These are phyloP conservation scores for Trichosporon inkin DNA, from an alignment of 1,284 basidiomycete species.

Conservation along the genomic window DNA sequence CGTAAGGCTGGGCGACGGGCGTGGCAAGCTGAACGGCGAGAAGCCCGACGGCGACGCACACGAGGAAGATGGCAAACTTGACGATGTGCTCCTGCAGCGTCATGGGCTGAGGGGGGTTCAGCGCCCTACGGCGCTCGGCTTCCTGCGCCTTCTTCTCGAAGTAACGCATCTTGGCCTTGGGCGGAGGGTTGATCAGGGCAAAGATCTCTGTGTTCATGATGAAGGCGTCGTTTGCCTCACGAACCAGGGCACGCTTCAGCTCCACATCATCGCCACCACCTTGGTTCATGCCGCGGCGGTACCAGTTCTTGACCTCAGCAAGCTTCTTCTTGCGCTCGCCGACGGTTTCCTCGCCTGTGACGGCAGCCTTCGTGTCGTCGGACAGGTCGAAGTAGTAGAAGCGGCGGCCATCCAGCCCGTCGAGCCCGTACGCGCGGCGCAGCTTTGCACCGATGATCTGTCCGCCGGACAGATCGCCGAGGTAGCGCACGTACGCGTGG, in stretches of 20 bases:
- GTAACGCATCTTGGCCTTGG: conserved; percentile 21
- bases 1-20: conserved; percentile 7
- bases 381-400: conserved; percentile 71
- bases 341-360: conserved; percentile 54
- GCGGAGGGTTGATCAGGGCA: conserved; percentile 50
- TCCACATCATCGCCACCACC: conserved; percentile 55
- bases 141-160: conserved; percentile 24
- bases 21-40: not conserved
- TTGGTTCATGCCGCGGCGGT: conserved; percentile 66
- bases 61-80: conserved; percentile 4
- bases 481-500: conserved; percentile 76
- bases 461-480: conserved; percentile 80
- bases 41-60: conserved; percentile 8
- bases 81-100: not conserved
- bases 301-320: conserved; percentile 72
- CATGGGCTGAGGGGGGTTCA: conserved; percentile 5
- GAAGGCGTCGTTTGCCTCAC: conserved; percentile 67
- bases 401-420: conserved; percentile 55
- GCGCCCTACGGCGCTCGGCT: conserved; percentile 10
- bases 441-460: conserved; percentile 66
- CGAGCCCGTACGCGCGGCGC: conserved; percentile 63
- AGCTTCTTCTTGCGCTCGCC: conserved; percentile 48
- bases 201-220: conserved; percentile 66
- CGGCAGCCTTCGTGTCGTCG: conserved; percentile 30
- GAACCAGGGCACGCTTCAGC: conserved; percentile 60